phyloP scores from a whole-genome alignment of 164 flowering plant genomes.

The Macadamia integrifolia region DNA sequence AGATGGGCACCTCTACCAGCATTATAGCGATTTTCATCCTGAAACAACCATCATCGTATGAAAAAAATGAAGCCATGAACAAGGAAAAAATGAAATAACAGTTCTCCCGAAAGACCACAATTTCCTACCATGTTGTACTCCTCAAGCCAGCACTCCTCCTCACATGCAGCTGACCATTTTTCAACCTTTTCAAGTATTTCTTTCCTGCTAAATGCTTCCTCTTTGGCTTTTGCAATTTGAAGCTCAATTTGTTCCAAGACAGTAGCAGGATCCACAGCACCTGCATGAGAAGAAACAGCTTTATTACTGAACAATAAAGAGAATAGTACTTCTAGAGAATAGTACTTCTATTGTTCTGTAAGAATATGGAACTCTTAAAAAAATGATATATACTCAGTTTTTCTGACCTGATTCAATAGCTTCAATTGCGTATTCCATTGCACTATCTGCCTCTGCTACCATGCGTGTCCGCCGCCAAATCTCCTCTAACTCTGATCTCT shows the following conservation, averaged over 20 bases:
- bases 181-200: conserved; percentile 81
- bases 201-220: conserved; percentile 65
- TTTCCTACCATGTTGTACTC: conserved; percentile 64
- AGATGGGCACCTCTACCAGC: conserved; percentile 81
- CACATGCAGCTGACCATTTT: conserved; percentile 74
- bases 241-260: conserved; percentile 58
- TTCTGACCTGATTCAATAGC: conserved; percentile 72
- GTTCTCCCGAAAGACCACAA: background rate
- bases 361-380: background rate
- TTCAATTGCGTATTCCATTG: conserved; percentile 50
- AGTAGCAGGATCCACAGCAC: conserved; percentile 40
- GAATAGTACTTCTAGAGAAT: background rate
- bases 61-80: background rate
- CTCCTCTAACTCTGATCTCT: conserved; percentile 78
- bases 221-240: conserved; percentile 58
- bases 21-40: conserved; percentile 77
- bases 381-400: background rate
- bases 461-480: conserved; percentile 69
- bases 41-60: conserved; percentile 6
- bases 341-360: background rate
- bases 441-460: conserved; percentile 47
- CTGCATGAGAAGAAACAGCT: conserved; percentile 26
- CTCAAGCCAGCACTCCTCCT: conserved; percentile 88
- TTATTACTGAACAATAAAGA: background rate
- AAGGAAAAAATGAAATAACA: background rate